Base-by-base conservation (phyloP, 2,329 filamentous ascomycete species). In the Ophiostoma ips region DNA sequence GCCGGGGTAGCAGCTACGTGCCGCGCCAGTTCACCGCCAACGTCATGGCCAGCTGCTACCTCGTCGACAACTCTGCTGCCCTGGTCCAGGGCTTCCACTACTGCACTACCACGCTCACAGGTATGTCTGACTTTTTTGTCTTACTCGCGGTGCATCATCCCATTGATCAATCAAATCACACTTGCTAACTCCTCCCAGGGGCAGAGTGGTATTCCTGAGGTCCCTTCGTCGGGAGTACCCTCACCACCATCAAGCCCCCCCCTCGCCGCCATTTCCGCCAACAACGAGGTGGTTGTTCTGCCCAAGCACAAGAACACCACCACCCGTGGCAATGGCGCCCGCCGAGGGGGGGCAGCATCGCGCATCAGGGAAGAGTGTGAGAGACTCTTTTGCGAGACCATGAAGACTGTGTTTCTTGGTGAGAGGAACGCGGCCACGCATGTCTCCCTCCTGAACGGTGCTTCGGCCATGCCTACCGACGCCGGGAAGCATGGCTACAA, bases 351-450 rank as follows among this genome's bases (percentile, higher is more conserved):
- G 87, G 88, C 88, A 83, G 81, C 87, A 84, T 81, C 86, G 71
- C 82, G 83, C 74, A 94, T 95, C 77, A 88, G 84, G 86, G 88
- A 84, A 88, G 88, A 95, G 87, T 94, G 89, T 95, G 89, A 95
- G 88, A 95, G 89, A 77, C 90, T 95, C 83, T 94, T 95, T 80
- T 95, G 89, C 73, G 87, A 90, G 83, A 83, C 82, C 77, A 86
- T 95, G 81, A 84, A 79, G 72, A 73, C 82, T 73, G 84, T 86
- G 75, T 95, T 95, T 81, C 85, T 84, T 77, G 89, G 87, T 94
- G 88, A 94, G 87, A 81, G 83, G 84, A 81, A 81, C 71, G 68
- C 72, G 75, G 77, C 70, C 67, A 71, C 72, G 73, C 76, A 81
- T 79, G 83, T 79, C 83, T 90, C 86, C 79, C 79, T 84, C 79